These are phyloP conservation scores for Helianthus tuberosus DNA, from an alignment of 129 eudicot species.

Conservation along the genomic window DNA sequence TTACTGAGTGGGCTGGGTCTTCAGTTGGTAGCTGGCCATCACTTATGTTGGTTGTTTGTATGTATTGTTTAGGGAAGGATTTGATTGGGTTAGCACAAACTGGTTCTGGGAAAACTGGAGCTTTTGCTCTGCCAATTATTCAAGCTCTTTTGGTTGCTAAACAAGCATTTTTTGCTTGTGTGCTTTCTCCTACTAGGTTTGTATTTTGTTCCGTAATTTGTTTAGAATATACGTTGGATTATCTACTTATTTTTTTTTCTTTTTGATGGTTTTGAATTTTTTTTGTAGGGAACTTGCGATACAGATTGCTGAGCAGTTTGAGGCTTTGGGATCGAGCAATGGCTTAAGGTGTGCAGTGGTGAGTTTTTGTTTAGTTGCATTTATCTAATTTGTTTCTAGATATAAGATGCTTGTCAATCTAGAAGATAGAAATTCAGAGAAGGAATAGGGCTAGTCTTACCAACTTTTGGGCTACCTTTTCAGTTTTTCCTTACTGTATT, in stretches of 20 bases:
- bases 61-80: conserved; percentile 52
- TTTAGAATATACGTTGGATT: not conserved
- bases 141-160: conserved; percentile 55
- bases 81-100: conserved; percentile 83
- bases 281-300: conserved; percentile 77
- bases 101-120: conserved; percentile 87
- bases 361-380: too few species aligned
- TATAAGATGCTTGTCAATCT: not conserved
- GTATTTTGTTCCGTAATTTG: not conserved
- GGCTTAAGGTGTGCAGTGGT: too few species aligned
- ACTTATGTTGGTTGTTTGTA: too few species aligned
- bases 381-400: too few species aligned
- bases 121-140: conserved; percentile 74
- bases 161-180: conserved; percentile 74
- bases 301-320: conserved; percentile 91
- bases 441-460: not conserved
- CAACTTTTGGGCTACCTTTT: not conserved
- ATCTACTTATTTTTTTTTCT: not conserved
- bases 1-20: too few species aligned
- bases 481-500: not conserved
- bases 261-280: not conserved
- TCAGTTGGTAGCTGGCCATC: too few species aligned
- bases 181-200: conserved; percentile 91
- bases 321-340: conserved; percentile 42
- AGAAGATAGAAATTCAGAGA: not conserved